Conservation (phyloP, 441 rosid genomes). For the Populus hybrid region DNA sequence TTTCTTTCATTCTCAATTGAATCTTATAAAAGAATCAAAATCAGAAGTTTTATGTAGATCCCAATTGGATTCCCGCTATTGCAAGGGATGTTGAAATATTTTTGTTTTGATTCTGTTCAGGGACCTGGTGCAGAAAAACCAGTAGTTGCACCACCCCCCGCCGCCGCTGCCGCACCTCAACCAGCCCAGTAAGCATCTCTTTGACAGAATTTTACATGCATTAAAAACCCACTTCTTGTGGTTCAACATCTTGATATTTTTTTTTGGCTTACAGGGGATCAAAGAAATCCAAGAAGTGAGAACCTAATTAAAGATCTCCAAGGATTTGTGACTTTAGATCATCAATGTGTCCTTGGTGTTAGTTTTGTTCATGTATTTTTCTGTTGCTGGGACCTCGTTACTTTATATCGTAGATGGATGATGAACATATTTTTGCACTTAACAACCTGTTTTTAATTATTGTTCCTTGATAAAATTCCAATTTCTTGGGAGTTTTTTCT, state of each 20-base stretch:
- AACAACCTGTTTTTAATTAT: background rate
- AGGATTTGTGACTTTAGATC: background rate
- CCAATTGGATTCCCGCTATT: background rate
- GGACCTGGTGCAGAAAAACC: conserved; percentile 18
- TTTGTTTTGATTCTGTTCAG: background rate
- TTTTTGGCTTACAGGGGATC: conserved; percentile 4
- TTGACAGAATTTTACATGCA: background rate
- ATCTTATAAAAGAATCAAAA: background rate
- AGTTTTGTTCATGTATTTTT: background rate
- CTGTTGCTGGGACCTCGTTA: background rate
- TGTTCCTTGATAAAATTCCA: background rate
- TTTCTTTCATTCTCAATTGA: background rate
- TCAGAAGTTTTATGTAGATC: background rate
- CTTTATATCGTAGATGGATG: background rate
- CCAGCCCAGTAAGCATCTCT: conserved; percentile 12
- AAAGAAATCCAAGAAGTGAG: conserved; percentile 25
- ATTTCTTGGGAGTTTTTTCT: background rate
- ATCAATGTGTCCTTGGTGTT: background rate
- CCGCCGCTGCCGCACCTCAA: conserved; percentile 4
- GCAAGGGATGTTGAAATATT: background rate
- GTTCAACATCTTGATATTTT: background rate
- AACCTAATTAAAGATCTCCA: background rate
- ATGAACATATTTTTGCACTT: background rate
- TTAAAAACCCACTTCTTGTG: background rate
- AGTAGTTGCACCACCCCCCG: background rate